Base-by-base conservation (phyloP, 345 rosid species). In the Erodium maritimum region DNA sequence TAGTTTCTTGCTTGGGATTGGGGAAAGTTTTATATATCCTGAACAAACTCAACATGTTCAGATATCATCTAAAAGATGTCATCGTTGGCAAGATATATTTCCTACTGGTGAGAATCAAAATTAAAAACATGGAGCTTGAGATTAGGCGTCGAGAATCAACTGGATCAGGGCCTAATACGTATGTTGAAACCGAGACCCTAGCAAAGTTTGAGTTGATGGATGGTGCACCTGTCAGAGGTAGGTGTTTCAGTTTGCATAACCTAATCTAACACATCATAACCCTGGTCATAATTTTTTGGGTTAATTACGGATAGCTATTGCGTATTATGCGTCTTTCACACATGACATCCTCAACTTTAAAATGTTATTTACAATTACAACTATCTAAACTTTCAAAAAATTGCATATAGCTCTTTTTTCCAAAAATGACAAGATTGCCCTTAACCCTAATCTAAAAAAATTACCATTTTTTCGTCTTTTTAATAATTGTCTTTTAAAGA, bases 181-280 rank as follows among this genome's bases (percentile, higher is more conserved):
- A 79, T 50, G 87, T 82, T 25, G 87, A 82, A 75, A 82, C 84
- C 1, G 87, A 82, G 65, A 82, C 84, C 24, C 73, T 82, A 14
- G 87, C 87, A 20, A 82, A 82, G 58, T 79, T 74, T 53, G 87
- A 82, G 75, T 65, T 82, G 75, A 82, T 82, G 87, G 87, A 82
- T 56, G 87, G 87, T 54, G 80, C 79, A 60, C 80, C 87, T 18
- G 87, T 79, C 54, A 69, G 84, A 71, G 87, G 87, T 82, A 79
- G 17, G 55, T 21, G 13, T 46, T 17, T 18, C 25, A 21, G 22
- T 53, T 54, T 14, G 14, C 24, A 17, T 17, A 54, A 2, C 19
- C 23, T 54, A 20, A 12, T 42, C 12, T 9, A 42, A 7, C 48
- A 42, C 1, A 42, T 42, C 48, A 42, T 12, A 42, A 42, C 14